Percentiles rank a stretch among this genome's conserved stretches.
Evolutionary conservation across 305 asterid species (phyloP).

Genomic region (Fraxinus platypoda): DNA sequence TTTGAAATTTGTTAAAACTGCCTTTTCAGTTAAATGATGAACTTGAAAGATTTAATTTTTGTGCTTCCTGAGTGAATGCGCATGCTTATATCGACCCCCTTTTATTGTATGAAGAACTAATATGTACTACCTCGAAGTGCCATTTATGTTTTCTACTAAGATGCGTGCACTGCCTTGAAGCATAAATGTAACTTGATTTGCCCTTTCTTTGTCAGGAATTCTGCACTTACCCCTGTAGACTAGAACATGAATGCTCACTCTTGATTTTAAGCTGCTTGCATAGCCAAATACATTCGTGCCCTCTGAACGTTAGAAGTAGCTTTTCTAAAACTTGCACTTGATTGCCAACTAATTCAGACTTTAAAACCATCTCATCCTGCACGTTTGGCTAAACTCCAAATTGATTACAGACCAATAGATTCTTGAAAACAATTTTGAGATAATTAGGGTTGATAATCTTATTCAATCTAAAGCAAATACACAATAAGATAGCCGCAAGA

Average conservation of each 20-base stretch:
- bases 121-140: not conserved
- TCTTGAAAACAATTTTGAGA: not conserved
- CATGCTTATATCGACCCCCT: not conserved
- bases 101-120: not conserved
- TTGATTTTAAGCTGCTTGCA: not conserved
- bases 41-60: not conserved
- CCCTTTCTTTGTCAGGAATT: not conserved
- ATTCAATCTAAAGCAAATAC: not conserved
- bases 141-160: not conserved
- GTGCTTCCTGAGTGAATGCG: not conserved
- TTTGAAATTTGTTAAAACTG: not conserved
- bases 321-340: not conserved
- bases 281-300: not conserved
- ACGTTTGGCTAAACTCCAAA: not conserved
- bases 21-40: not conserved
- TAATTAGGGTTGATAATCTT: not conserved
- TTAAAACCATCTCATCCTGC: not conserved
- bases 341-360: not conserved
- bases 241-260: not conserved
- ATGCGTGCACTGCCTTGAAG: not conserved
- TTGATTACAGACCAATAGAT: not conserved
- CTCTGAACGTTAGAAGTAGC: not conserved
- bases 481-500: not conserved
- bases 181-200: not conserved
- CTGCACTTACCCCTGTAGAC: not conserved